Base-by-base conservation (phyloP, 345 rosid genomes). In the Firmiana major region DNA sequence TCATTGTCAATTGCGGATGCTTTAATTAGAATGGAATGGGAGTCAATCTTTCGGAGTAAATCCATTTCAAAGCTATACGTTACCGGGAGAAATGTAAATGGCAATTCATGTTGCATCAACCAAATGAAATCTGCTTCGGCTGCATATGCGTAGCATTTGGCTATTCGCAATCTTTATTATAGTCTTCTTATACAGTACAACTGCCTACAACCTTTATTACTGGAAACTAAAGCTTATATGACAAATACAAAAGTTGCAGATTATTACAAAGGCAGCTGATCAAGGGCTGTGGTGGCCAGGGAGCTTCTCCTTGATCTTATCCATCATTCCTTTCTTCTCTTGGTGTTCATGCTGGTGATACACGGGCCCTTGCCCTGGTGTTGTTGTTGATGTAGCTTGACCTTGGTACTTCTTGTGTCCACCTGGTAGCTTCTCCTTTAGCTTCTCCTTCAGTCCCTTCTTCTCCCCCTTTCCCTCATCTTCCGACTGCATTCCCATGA, bases 391-490 rank as follows among this genome's bases (percentile, higher is more conserved):
- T n/a, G 63, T 19, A 1, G 80, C 79, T 13, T 77, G 88, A 21
- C 81, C 55, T 58, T 77, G 84, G 45, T 81, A 78, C 63, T 59
- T 40, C 40, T 71, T 45, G 59, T 80, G 79, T 24, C 85, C 83
- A 8, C 89, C 87, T 0, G 88, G 85, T 40, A 92, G 49, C 79
- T 90, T 92, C 38, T 90, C 92, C 85, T 89, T 92, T 1, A 90
- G 64, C 83, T 86, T 89, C 17, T 83, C 76, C 8, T 64, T 88
- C 36, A 90, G 43, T 6, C 95, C 89, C 89, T 84, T 90, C 89
- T 84, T 85, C 87, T 86, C 87, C 76, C 93, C 89, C 74, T 90
- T 91, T 48, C 88, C 94, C 71, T 92, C 97, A 31, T 89, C 94
- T 79, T 92, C 97, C 12, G 89, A 76, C 79, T 76, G 79, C 73